These are phyloP conservation scores for thale cress (Arabidopsis thaliana) DNA, from an alignment of 345 rosid genomes.

Conservation along the genomic window DNA sequence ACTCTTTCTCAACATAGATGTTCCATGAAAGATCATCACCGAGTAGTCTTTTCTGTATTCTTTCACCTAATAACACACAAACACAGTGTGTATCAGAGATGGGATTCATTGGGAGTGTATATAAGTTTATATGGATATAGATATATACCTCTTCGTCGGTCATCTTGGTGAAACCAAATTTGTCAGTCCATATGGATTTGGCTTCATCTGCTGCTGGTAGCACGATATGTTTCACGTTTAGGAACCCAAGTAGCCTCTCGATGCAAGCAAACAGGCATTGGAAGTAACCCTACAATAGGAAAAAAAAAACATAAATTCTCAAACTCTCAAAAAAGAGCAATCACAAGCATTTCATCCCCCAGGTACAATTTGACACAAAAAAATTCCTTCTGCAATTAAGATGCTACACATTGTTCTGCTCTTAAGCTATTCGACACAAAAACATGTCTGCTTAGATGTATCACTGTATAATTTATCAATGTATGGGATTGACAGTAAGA, in stretches of 20 bases:
- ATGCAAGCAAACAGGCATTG: slow-evolving; percentile 75
- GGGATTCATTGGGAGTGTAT: not conserved
- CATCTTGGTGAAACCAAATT: slow-evolving; percentile 75
- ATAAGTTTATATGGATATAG: not conserved
- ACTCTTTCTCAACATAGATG: slow-evolving; percentile 75
- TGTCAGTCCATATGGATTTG: slow-evolving; percentile 84
- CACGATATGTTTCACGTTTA: slow-evolving; percentile 69
- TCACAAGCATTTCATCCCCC: not conserved
- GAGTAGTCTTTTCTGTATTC: slow-evolving; percentile 62
- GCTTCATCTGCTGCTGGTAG: slow-evolving; percentile 95
- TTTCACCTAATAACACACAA: slow-evolving; percentile 34
- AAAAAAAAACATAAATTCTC: not conserved
- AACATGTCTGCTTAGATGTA: not conserved
- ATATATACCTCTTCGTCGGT: slow-evolving; percentile 62
- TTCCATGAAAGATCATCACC: slow-evolving; percentile 83
- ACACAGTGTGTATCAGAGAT: slow-evolving; percentile 6
- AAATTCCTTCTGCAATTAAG: not conserved
- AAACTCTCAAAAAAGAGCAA: not conserved
- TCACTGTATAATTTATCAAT: not conserved
- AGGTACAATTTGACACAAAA: not conserved
- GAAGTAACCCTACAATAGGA: slow-evolving; percentile 77
- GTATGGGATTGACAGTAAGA: not conserved
- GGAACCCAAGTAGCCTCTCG: slow-evolving; percentile 68
- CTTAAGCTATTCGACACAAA: not conserved
- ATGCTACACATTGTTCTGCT: not conserved